Percentiles rank a stretch among this genome's conserved stretches.
Conservation (phyloP, 2,329 filamentous ascomycete species). For the Chaetomiaceae sp. region DNA sequence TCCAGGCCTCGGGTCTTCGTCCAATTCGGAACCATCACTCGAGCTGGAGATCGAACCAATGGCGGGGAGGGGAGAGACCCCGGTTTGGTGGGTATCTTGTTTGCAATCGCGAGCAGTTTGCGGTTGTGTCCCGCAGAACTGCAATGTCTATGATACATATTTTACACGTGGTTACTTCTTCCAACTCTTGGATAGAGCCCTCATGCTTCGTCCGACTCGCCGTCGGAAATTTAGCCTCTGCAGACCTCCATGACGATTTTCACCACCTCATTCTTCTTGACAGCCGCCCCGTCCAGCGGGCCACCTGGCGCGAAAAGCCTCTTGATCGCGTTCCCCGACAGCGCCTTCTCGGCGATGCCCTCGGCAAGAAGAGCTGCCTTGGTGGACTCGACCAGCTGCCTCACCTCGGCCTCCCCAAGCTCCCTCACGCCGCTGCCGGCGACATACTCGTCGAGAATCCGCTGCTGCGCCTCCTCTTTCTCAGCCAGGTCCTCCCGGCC, state of each 20-base stretch:
- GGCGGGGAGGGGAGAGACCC: neutral
- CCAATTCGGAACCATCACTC: neutral
- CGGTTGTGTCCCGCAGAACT: no score
- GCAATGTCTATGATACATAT: slow-evolving; percentile 5
- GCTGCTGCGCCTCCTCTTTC: slow-evolving; percentile 63
- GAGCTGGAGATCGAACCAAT: neutral
- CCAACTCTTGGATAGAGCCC: no score
- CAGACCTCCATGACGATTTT: slow-evolving; percentile 53
- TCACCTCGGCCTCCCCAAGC: slow-evolving; percentile 55
- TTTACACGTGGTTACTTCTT: neutral
- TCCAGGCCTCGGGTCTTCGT: neutral
- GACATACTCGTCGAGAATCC: slow-evolving; percentile 62
- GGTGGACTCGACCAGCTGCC: slow-evolving; percentile 45
- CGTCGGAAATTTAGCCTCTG: no score
- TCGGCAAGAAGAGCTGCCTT: slow-evolving; percentile 47
- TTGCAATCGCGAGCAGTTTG: neutral
- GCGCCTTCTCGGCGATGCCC: slow-evolving; percentile 40
- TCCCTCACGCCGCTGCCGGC: slow-evolving; percentile 54
- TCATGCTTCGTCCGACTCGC: no score
- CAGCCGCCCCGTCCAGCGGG: slow-evolving; percentile 56
- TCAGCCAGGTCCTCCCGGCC: slow-evolving; percentile 63
- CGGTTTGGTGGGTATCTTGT: slow-evolving; percentile 2
- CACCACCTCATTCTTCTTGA: slow-evolving; percentile 58
- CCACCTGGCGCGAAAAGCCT: slow-evolving; percentile 47
- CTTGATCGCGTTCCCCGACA: slow-evolving; percentile 61